phyloP scores from a whole-genome alignment of 2,329 filamentous ascomycete genomes.

The Trichoderma breve region DNA sequence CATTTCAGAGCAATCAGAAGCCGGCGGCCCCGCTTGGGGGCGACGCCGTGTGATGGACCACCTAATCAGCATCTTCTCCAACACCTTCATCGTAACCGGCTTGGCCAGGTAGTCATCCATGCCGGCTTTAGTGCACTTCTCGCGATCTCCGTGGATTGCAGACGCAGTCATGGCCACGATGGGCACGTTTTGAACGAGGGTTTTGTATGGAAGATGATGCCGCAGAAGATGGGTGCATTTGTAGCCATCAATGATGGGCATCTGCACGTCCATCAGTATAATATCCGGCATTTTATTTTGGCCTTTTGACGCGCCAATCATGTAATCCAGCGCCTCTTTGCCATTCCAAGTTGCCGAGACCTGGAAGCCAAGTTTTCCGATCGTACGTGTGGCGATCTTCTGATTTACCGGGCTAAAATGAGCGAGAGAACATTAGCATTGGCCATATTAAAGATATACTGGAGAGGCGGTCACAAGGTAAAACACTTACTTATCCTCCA shows the following conservation, averaged over 20 bases:
- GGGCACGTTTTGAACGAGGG: constrained; percentile 59
- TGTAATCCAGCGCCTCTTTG: constrained; percentile 73
- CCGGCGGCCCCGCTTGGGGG: constrained; percentile 29
- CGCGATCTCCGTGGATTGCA: constrained; percentile 72
- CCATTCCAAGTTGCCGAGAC: constrained; percentile 75
- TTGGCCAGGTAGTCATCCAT: constrained; percentile 78
- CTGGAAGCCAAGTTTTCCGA: constrained; percentile 69
- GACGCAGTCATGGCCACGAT: constrained; percentile 82
- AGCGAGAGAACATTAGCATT: constrained; percentile 22
- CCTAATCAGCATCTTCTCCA: constrained; percentile 70
- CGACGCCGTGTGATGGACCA: constrained; percentile 52
- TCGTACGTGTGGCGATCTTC: constrained; percentile 73
- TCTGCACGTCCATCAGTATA: constrained; percentile 76
- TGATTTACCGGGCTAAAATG: constrained; percentile 60
- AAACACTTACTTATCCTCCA: constrained; percentile 71
- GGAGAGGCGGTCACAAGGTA: not conserved
- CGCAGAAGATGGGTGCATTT: constrained; percentile 71
- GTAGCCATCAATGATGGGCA: constrained; percentile 76
- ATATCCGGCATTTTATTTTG: constrained; percentile 63
- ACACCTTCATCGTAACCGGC: constrained; percentile 64
- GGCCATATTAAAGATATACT: constrained; percentile 5
- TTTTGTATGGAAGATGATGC: constrained; percentile 63
- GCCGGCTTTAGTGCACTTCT: constrained; percentile 70
- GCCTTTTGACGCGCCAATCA: constrained; percentile 53
- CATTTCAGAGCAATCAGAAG: constrained; percentile 47